A percentile compares a stretch with the other conserved stretches of the same genome.
Evolutionary conservation across 2,329 filamentous ascomycete species (phyloP).

Genomic region (Lasiodiplodia theobromae): DNA sequence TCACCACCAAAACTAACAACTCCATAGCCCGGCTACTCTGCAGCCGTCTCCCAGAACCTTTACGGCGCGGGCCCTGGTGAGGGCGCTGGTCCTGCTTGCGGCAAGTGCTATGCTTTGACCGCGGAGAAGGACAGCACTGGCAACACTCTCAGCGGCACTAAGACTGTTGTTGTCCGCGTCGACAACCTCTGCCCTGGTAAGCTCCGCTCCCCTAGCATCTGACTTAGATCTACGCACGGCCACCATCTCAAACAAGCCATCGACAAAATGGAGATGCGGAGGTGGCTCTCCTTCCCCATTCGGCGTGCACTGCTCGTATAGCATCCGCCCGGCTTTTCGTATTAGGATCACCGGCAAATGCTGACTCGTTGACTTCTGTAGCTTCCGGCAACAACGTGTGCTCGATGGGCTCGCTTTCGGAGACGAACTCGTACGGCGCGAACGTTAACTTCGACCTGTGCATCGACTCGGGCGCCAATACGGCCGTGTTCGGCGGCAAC

Average conservation of each 20-base stretch:
- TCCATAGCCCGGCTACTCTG: slow-evolving; percentile 35
- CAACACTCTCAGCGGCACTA: slow-evolving; percentile 39
- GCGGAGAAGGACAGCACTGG: slow-evolving; percentile 43
- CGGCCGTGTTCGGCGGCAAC: slow-evolving; percentile 45
- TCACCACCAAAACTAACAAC: not conserved
- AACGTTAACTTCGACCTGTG: slow-evolving; percentile 53
- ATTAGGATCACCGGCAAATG: not conserved
- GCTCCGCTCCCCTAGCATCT: not conserved
- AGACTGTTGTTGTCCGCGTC: slow-evolving; percentile 48
- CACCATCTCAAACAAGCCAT: not conserved
- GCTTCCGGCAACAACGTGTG: slow-evolving; percentile 48
- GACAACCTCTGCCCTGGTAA: slow-evolving; percentile 50
- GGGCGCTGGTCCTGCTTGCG: slow-evolving; percentile 49
- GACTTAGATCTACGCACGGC: not conserved
- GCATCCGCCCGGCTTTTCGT: not conserved
- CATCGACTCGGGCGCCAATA: slow-evolving; percentile 46
- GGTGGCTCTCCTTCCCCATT: not conserved
- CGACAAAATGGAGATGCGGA: not conserved
- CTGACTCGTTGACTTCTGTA: slow-evolving; percentile 1
- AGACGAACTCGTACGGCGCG: slow-evolving; percentile 49
- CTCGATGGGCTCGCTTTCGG: slow-evolving; percentile 41
- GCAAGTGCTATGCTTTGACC: slow-evolving; percentile 49
- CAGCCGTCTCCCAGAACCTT: slow-evolving; percentile 48
- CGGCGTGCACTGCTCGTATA: not conserved
- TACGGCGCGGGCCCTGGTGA: slow-evolving; percentile 48